These are phyloP conservation scores for Telopea speciosissima DNA, from an alignment of 177 flowering plant genomes.

Conservation along the genomic window DNA sequence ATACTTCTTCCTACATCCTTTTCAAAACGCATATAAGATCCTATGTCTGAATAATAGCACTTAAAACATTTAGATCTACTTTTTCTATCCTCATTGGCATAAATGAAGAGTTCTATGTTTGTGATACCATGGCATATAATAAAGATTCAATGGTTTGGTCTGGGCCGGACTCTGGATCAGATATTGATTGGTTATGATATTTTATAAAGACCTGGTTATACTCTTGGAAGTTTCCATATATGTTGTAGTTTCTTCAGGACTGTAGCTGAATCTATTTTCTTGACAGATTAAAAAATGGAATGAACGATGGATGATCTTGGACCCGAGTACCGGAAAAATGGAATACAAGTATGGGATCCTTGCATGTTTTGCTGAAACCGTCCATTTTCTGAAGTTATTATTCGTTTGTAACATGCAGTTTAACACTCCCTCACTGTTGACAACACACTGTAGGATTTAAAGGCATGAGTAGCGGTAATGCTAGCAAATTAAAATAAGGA, in stretches of 20 bases:
- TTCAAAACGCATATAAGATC: too few relatives aligned
- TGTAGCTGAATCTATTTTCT: slow-evolving; percentile 1
- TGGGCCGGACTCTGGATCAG: neutral
- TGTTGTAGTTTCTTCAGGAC: slow-evolving; percentile 5
- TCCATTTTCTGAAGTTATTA: neutral
- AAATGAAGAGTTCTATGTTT: neutral
- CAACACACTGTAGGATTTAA: slow-evolving; percentile 42
- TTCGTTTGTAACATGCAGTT: neutral
- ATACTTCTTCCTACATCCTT: too few relatives aligned
- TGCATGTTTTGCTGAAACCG: neutral
- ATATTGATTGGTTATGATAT: neutral
- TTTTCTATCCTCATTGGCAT: too few relatives aligned
- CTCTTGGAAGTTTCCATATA: neutral
- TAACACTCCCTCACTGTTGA: neutral
- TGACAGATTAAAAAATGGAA: slow-evolving; percentile 92
- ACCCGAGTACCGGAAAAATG: slow-evolving; percentile 96
- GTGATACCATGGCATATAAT: neutral
- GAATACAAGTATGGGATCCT: slow-evolving; percentile 74
- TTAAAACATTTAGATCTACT: too few relatives aligned
- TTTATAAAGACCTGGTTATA: neutral
- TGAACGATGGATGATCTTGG: slow-evolving; percentile 91
- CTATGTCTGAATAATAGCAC: too few relatives aligned
- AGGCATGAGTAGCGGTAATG: slow-evolving; percentile 75
- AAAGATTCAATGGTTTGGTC: neutral
- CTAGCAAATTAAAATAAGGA: too few relatives aligned